Evolutionary conservation across 768 basidiomycete species (phyloP), one percentile per base, ranked within the genome.

Genomic region (Macrolepiota albuminosa): DNA sequence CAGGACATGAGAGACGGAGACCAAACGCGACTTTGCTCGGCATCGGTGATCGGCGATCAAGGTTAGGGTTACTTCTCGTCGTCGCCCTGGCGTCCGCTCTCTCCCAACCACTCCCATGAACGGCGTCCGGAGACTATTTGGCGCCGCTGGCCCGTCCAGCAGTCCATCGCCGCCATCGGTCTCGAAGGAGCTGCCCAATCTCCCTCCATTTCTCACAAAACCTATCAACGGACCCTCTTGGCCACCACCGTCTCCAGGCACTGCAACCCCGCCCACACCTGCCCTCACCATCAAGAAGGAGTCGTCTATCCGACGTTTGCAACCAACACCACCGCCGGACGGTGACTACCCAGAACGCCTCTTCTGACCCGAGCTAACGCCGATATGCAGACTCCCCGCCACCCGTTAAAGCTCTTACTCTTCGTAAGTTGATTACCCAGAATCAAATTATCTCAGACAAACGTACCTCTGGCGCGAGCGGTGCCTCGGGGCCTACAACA

Each of bases 71-170:
- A 43, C 8, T 34, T 34, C 9, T 10, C 34, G 36, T 14, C 39
- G 53, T 55, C 49, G 33, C 46, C 57, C 33, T 36, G 39, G 26
- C 24, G 42, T 34, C 34, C n/a, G n/a, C 42, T n/a, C 42, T 39
- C 7, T 33, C 45, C 37, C 55, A 61, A 58, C 29, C 58, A 63
- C 65, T 62, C 61, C 60, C 69, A 88, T 89, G 87, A 86, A 88
- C 80, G 85, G 86, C 67, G 85, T 88, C 63, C 86, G 85, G 66
- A 81, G 84, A 74, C 78, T 88, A 64, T 79, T 87, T 58, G 78
- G 75, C 50, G 79, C 78, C 57, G 76, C 74, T 54, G 65, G 75
- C 33, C 57, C 71, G 24, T 43, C 60, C 33, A 56, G 54, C 34
- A 55, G 55, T 61, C 69, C 71, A 55, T 64, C 73, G 53, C 74